Conservation (phyloP, 1,284 basidiomycete species). For the Pseudozyma tsukubaensis region DNA sequence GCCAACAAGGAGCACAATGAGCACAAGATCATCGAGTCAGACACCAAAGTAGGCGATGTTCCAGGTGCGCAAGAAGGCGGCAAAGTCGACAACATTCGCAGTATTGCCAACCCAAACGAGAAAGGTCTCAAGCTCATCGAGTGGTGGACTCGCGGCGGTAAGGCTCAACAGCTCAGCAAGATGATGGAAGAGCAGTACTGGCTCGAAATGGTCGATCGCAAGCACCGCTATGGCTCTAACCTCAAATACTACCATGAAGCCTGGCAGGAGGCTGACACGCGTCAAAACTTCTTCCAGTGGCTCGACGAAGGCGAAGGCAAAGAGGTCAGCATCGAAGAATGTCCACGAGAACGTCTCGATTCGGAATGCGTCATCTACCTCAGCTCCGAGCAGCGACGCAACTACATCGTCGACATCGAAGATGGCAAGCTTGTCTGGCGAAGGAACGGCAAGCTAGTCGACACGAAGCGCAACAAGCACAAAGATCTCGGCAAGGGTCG, state of each 20-base stretch:
- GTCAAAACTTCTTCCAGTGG: slow-evolving; percentile 71
- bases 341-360: slow-evolving; percentile 77
- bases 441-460: slow-evolving; percentile 74
- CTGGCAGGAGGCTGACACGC: slow-evolving; percentile 53
- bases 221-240: slow-evolving; percentile 62
- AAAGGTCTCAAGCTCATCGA: slow-evolving; percentile 54
- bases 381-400: slow-evolving; percentile 76
- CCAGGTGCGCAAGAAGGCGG: slow-evolving; percentile 54
- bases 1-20: slow-evolving; percentile 14
- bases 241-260: slow-evolving; percentile 61
- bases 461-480: slow-evolving; percentile 65
- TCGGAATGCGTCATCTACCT: slow-evolving; percentile 72
- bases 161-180: slow-evolving; percentile 60
- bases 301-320: slow-evolving; percentile 79
- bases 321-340: slow-evolving; percentile 75
- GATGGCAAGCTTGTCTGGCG: slow-evolving; percentile 80
- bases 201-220: slow-evolving; percentile 61
- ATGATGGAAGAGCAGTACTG: slow-evolving; percentile 61
- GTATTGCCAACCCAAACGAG: slow-evolving; percentile 49
- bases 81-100: slow-evolving; percentile 62
- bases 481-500: slow-evolving; percentile 61
- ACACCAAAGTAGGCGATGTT: slow-evolving; percentile 55
- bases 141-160: slow-evolving; percentile 55
- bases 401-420: slow-evolving; percentile 77
- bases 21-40: slow-evolving; percentile 22